Conservation (phyloP, 129 eudicot species). For the Scalesia atractyloides region DNA sequence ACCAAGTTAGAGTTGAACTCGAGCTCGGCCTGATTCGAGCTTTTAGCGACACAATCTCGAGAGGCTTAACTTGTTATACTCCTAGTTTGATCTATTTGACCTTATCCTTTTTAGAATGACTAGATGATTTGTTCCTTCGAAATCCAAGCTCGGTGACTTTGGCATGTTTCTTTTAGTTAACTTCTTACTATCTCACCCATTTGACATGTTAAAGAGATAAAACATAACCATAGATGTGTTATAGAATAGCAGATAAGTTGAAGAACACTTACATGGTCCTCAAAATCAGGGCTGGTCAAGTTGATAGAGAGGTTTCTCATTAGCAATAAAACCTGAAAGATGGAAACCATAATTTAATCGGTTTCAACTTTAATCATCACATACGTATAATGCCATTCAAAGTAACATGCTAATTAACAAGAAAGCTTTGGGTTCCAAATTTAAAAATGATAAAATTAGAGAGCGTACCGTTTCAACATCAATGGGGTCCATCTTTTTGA, state of each 20-base stretch:
- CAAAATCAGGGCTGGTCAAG: conserved; percentile 90
- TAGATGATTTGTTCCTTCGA: neutral
- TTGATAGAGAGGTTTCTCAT: conserved; percentile 97
- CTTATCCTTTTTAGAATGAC: neutral
- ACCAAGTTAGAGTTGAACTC: no score
- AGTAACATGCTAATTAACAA: no score
- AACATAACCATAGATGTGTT: neutral
- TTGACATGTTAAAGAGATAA: neutral
- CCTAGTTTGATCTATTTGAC: neutral
- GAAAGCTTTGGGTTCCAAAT: no score
- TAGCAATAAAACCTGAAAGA: conserved; percentile 76
- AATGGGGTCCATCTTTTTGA: conserved; percentile 93
- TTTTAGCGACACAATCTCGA: no score
- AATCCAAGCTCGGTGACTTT: neutral
- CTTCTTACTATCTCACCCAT: neutral
- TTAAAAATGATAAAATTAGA: no score
- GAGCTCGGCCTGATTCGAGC: no score
- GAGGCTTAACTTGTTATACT: no score
- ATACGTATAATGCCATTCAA: no score
- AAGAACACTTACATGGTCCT: conserved; percentile 76
- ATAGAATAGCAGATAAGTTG: neutral
- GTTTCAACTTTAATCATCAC: no score
- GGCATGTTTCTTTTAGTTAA: neutral
- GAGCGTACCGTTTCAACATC: conserved; percentile 97
- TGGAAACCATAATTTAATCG: no score